Conservation (phyloP, 78 protist genomes). For the Goniomonas avonlea region DNA sequence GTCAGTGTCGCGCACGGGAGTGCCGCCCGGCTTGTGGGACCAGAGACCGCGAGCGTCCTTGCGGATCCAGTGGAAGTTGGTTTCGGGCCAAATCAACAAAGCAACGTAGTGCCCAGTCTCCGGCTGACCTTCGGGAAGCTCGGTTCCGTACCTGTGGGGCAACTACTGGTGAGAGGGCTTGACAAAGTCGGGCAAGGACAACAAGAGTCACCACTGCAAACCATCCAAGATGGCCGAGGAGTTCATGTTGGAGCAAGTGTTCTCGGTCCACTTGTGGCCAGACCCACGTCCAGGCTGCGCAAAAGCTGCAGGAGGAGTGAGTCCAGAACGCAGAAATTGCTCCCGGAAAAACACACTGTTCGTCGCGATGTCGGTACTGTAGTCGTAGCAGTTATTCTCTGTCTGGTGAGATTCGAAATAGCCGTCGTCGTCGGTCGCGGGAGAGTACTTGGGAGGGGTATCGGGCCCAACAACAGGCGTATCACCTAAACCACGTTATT, state of each 20-base stretch:
- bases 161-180: background rate
- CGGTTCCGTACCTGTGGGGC: background rate
- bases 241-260: constrained; percentile 11
- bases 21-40: constrained; percentile 17
- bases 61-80: constrained; percentile 28
- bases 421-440: background rate
- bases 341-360: no score
- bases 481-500: no score
- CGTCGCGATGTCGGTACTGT: background rate
- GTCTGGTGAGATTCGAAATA: background rate
- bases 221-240: constrained; percentile 1
- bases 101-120: background rate
- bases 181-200: background rate
- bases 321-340: no score
- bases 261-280: background rate
- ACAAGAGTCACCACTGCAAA: background rate
- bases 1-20: constrained; percentile 7
- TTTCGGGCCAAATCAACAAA: constrained; percentile 11
- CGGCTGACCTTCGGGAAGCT: background rate
- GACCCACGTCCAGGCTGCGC: constrained; percentile 24
- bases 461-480: background rate
- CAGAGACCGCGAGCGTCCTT: background rate
- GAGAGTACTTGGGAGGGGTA: background rate
- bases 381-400: constrained; percentile 21
- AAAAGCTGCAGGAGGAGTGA: no score